phyloP scores from a whole-genome alignment of 805 yeast genomes.

The Starmerella scarabaei region DNA sequence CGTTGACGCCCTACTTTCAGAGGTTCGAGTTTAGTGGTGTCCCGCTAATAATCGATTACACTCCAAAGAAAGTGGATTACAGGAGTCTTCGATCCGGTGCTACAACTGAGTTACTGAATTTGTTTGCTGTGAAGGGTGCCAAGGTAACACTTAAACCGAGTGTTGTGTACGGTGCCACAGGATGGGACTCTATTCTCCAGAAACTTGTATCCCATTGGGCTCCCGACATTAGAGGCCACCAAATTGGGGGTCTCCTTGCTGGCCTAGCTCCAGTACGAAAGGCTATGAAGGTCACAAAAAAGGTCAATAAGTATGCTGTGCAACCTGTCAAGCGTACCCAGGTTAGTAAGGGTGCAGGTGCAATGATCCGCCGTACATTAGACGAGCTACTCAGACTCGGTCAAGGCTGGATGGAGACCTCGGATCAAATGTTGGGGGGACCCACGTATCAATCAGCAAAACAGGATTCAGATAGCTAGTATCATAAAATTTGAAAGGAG shows the following conservation, averaged over 20 bases:
- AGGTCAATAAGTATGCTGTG: slow-evolving; percentile 8
- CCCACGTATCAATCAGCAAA: too few species aligned
- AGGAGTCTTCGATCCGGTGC: slow-evolving; percentile 78
- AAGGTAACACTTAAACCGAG: slow-evolving; percentile 50
- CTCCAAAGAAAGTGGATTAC: slow-evolving; percentile 80
- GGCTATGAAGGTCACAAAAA: slow-evolving; percentile 9
- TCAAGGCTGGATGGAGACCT: slow-evolving; percentile 11
- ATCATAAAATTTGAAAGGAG: too few species aligned
- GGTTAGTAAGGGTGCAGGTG: slow-evolving; percentile 10
- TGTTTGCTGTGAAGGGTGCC: slow-evolving; percentile 81
- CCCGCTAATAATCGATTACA: slow-evolving; percentile 67
- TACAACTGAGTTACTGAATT: slow-evolving; percentile 72
- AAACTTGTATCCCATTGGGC: slow-evolving; percentile 63
- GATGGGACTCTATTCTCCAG: slow-evolving; percentile 47
- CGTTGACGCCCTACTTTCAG: slow-evolving; percentile 34
- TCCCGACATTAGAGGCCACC: slow-evolving; percentile 75
- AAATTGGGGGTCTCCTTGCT: slow-evolving; percentile 63
- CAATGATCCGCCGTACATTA: slow-evolving; percentile 10
- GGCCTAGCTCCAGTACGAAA: slow-evolving; percentile 68
- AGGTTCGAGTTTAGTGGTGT: slow-evolving; percentile 40
- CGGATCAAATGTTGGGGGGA: slow-evolving; percentile 6
- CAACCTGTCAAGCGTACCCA: slow-evolving; percentile 9
- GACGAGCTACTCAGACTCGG: slow-evolving; percentile 11
- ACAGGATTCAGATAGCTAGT: too few species aligned
- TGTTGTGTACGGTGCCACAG: slow-evolving; percentile 61